phyloP scores from a whole-genome alignment of 345 rosid genomes.

The Eucalyptus rudis region DNA sequence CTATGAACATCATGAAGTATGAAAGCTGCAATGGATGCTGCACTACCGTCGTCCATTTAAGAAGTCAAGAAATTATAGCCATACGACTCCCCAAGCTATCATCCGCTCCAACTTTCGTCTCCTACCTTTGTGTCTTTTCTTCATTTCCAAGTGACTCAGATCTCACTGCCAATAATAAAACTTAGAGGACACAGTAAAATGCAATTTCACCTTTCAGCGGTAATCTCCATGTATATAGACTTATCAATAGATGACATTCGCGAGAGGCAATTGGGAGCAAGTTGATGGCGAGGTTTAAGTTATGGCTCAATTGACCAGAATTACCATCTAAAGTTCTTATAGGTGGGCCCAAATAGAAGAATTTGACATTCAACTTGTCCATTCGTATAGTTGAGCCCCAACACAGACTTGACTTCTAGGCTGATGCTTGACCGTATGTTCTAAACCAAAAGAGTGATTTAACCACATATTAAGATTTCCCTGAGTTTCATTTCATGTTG shows the following conservation, averaged over 20 bases:
- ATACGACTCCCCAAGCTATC: not conserved
- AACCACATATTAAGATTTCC: not conserved
- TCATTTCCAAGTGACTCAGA: not conserved
- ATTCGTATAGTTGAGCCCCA: not conserved
- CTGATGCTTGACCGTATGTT: not conserved
- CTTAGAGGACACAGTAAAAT: not conserved
- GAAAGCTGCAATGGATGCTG: not conserved
- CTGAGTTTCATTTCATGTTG: not conserved
- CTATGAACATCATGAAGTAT: not conserved
- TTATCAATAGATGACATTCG: not conserved
- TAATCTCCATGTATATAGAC: not conserved
- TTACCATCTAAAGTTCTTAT: not conserved
- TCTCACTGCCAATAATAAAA: not conserved
- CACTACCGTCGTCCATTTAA: not conserved
- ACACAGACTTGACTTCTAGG: not conserved
- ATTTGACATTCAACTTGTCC: not conserved
- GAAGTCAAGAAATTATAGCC: not conserved
- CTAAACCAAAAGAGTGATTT: not conserved
- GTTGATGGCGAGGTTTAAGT: not conserved
- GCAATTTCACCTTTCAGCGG: not conserved
- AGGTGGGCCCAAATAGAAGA: not conserved
- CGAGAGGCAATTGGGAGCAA: not conserved
- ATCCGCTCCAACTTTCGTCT: not conserved
- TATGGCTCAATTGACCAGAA: not conserved
- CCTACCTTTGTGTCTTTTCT: not conserved